A percentile compares a stretch with the other conserved stretches of the same genome.
phyloP scores from a whole-genome alignment of 331 rosid species.

The Malus hybrid region DNA sequence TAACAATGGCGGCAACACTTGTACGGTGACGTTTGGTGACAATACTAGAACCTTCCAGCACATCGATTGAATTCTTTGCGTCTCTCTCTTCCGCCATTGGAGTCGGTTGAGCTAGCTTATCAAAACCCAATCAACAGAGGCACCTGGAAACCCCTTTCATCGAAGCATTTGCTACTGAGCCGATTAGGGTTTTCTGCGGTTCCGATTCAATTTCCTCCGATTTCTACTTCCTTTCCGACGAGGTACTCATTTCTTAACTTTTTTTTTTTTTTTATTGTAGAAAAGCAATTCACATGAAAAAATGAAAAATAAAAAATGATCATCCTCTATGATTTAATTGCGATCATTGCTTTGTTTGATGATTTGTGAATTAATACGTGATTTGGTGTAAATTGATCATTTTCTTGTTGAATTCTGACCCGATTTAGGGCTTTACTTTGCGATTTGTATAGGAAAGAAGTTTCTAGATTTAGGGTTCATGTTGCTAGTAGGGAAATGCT shows the following conservation, averaged over 20 bases:
- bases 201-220: background rate
- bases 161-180: background rate
- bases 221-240: background rate
- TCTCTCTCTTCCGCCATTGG: background rate
- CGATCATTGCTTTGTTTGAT: background rate
- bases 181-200: constrained; percentile 2
- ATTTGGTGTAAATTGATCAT: background rate
- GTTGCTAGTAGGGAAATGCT: background rate
- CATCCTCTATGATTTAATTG: background rate
- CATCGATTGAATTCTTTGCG: background rate
- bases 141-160: background rate
- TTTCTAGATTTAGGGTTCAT: background rate
- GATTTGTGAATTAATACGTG: background rate
- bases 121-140: background rate
- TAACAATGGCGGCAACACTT: background rate
- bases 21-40: background rate
- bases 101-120: background rate
- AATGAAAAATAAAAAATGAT: background rate
- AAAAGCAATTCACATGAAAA: background rate
- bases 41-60: background rate
- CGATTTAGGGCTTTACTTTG: background rate
- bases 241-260: background rate
- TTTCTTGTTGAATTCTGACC: background rate
- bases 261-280: background rate
- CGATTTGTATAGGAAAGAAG: background rate